Evolutionary conservation across 306 rosid species (phyloP), one percentile per base, ranked within the genome.

Genomic region (Parietaria judaica): DNA sequence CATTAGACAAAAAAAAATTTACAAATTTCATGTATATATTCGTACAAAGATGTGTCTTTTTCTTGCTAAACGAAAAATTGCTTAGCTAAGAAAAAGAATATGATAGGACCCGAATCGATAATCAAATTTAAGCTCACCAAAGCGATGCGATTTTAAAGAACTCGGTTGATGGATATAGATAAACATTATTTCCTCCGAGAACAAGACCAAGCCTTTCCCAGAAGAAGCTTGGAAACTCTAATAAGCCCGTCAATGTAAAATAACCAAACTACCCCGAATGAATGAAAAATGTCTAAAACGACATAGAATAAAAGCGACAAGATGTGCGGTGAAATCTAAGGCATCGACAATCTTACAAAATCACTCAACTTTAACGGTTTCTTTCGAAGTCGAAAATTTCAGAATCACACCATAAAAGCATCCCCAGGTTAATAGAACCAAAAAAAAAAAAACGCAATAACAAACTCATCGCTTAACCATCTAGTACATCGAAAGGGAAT

Each of bases 321-420:
- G 31, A 23, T 23, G 31, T 23, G 31, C 31, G 12, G 36, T 16
- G 34, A 51, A 62, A 73, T 54, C 69, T 67, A 67, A 46, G 62
- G 43, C 8, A 46, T 23, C 31, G 61, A 12, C 61, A 16, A 44
- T 50, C 63, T 41, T 67, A 67, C 78, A 67, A 63, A 67, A 38
- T 67, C 62, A 51, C 48, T 15, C 52, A 54, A 31, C 63, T 61
- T 67, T 36, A 51, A 37, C 37, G 52, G 56, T 37, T 60, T 13
- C 72, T 48, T 35, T 60, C 15, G 46, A 36, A 53, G 9, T 41
- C 45, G 9, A 8, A 41, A 49, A 49, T 10, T n/a, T 66, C 58
- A 7, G 48, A 72, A 34, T 49, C 72, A 73, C 77, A 61, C 31
- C 47, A 15, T 23, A 36, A 54, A 72, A 72, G 58, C 64, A 49